Evolutionary conservation across 306 rosid species (phyloP).

Genomic region (Prunus kanzakura): DNA sequence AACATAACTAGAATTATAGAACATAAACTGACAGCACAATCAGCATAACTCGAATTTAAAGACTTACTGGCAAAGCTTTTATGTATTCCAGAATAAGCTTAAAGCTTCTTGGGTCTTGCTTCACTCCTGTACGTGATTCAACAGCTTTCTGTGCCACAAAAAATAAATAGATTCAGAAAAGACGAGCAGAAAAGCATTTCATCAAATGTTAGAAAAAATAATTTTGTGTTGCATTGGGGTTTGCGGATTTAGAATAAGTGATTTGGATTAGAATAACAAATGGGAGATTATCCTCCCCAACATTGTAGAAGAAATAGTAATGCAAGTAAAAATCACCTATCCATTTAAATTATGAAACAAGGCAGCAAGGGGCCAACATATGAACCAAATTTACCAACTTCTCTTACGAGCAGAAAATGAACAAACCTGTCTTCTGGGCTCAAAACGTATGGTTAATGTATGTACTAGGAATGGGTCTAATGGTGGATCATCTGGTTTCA

Average conservation of each 20-base stretch:
- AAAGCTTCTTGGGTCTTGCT: constrained; percentile 90
- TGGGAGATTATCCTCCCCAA: background rate
- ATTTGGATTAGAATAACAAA: background rate
- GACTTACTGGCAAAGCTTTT: constrained; percentile 91
- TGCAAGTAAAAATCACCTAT: background rate
- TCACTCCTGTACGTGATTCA: constrained; percentile 45
- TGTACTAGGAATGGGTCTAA: constrained; percentile 94
- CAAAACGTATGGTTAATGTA: constrained; percentile 91
- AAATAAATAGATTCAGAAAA: constrained; percentile 30
- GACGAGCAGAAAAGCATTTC: background rate
- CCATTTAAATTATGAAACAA: background rate
- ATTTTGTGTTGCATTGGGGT: too few species aligned
- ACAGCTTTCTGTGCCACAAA: constrained; percentile 60
- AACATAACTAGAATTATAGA: background rate
- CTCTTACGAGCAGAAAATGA: constrained; percentile 15
- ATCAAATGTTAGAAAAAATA: background rate
- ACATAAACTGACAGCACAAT: constrained; percentile 9
- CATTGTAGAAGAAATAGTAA: background rate
- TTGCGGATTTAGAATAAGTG: background rate
- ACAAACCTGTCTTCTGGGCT: constrained; percentile 94
- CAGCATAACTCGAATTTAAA: background rate
- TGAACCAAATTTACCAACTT: background rate
- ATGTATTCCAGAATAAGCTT: constrained; percentile 83
- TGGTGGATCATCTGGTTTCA: constrained; percentile 83
- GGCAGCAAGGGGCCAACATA: background rate